Evolutionary conservation across 768 basidiomycete genomes (phyloP), one percentile per base, ranked within the genome.

Genomic region (Lentinula lateritia): DNA sequence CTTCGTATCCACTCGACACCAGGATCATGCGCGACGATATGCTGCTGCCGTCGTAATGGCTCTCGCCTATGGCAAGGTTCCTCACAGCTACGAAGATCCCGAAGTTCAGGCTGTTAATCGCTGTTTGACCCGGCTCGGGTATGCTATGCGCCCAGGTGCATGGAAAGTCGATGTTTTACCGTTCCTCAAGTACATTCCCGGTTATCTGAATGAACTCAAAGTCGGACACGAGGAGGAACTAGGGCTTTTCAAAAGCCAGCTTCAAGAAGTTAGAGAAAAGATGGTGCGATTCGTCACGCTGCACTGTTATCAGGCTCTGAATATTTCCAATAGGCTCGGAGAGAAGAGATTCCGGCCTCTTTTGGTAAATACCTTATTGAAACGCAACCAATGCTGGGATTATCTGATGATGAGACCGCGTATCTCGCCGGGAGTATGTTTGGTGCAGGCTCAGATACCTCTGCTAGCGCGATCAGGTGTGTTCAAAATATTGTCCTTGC

Each of bases 381-480:
- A 63, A 79, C 80, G 16, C 78, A 82, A 50, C 79, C 84, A 52
- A 48, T n/a, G 13, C 38, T 60, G 35, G 81, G 78, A 10, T 77
- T 87, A 9, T 78, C 83, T 2, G 75, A 83, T 58, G 74, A 81
- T 58, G 86, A 88, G 66, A 78, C 80, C 32, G 81, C 86, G 0
- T 88, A 88, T 67, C 78, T 88, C 28, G 82, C 83, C 0, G 87
- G 87, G 0, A 78, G 80, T 42, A 82, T 88, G 71, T 88, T 85
- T 62, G 87, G 87, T 28, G 86, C 86, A 38, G 87, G 87, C 13
- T 80, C 83, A 0, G 87, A 87, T 64, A 88, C 86, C 18, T 52
- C 50, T 9, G 59, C 59, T 42, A 20, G 36, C n/a, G 59, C 59
- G 10, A 60, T 60, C 13, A 77, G 55, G 55, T 56, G 2, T 15